These are phyloP conservation scores for Xylaria sp. DNA, from an alignment of 2,329 filamentous ascomycete species.

Conservation along the genomic window DNA sequence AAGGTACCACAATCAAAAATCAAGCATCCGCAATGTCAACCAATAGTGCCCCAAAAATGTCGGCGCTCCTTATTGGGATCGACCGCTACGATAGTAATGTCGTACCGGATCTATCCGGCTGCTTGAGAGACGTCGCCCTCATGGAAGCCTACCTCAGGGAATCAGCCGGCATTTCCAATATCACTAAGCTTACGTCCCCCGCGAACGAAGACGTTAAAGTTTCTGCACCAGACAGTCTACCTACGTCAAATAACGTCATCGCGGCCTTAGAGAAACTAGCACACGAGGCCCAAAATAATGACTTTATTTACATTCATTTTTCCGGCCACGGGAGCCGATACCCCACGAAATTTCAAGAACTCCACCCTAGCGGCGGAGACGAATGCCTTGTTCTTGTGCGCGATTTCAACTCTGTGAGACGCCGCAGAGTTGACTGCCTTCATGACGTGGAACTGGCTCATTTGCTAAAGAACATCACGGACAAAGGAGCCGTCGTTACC, in stretches of 20 bases:
- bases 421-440: not conserved
- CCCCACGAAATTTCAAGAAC: not conserved
- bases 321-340: not conserved
- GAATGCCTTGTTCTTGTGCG: not conserved
- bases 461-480: not conserved
- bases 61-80: not conserved
- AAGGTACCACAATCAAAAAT: not conserved
- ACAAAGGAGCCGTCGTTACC: not conserved
- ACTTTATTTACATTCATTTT: not conserved
- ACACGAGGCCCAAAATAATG: not conserved
- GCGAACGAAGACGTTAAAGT: too few relatives aligned
- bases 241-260: not conserved
- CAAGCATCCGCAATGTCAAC: not conserved
- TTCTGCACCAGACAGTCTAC: not conserved
- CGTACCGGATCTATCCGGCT: not conserved
- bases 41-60: not conserved
- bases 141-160: not conserved
- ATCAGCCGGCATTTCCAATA: not conserved
- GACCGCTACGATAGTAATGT: not conserved
- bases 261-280: not conserved
- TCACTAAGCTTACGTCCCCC: not conserved
- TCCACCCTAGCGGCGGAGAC: not conserved
- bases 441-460: not conserved
- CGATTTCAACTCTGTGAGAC: not conserved
- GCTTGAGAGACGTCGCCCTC: not conserved